These are phyloP conservation scores for Kalaharituber pfeilii DNA, from an alignment of 2,329 filamentous ascomycete genomes.

Conservation along the genomic window DNA sequence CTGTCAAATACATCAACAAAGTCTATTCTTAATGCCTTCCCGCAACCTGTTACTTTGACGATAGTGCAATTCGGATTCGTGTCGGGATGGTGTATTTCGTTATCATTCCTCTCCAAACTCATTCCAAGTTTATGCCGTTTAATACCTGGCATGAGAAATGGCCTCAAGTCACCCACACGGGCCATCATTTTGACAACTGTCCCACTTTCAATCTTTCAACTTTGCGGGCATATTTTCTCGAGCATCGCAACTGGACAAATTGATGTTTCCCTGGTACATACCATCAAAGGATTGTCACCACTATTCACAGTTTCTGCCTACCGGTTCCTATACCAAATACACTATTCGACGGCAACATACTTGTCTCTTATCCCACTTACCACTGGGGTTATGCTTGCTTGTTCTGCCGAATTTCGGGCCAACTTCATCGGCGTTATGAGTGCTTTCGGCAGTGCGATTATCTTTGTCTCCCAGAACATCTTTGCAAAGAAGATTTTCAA, in stretches of 20 bases:
- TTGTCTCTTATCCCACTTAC: constrained; percentile 80
- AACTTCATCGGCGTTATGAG: constrained; percentile 82
- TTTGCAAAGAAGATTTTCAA: constrained; percentile 98
- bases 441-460: constrained; percentile 72
- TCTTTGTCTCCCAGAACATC: constrained; percentile 97
- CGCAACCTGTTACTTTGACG: constrained; percentile 79
- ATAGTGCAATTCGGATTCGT: constrained; percentile 93
- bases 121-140: constrained; percentile 53
- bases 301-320: constrained; percentile 92
- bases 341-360: constrained; percentile 74
- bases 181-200: constrained; percentile 75
- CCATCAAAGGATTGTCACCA: constrained; percentile 92
- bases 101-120: constrained; percentile 55
- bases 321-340: constrained; percentile 70
- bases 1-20: constrained; percentile 97
- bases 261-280: constrained; percentile 91
- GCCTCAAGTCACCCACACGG: constrained; percentile 61
- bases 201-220: constrained; percentile 83
- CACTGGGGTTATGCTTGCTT: constrained; percentile 85
- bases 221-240: constrained; percentile 81
- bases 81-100: constrained; percentile 64
- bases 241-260: constrained; percentile 89
- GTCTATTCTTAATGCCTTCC: constrained; percentile 96
- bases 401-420: constrained; percentile 75
- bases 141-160: constrained; percentile 65